Percentiles rank a stretch among this genome's conserved stretches.
Conservation (phyloP, 2,329 filamentous ascomycete genomes). For the Trichoderma hamatum region DNA sequence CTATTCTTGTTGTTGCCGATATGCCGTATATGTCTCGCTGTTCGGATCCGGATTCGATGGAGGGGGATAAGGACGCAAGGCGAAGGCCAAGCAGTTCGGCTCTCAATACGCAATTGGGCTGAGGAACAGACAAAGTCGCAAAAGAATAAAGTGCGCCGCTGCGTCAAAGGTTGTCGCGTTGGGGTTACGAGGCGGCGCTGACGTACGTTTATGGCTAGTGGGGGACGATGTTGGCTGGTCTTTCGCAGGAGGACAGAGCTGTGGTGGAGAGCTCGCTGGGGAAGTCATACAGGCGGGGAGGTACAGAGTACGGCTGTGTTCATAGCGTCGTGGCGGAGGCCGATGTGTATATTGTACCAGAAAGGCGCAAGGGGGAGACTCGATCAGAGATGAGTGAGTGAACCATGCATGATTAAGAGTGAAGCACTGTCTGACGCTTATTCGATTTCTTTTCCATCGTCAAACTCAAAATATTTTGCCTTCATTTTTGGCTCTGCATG, state of each 20-base stretch:
- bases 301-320: background rate
- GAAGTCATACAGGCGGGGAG: background rate
- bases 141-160: conserved; percentile 14
- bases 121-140: background rate
- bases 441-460: background rate
- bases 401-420: background rate
- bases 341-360: background rate
- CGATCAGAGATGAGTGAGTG: background rate
- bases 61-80: background rate
- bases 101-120: conserved; percentile 15
- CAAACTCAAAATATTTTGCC: background rate
- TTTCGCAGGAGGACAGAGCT: conserved; percentile 13
- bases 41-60: conserved; percentile 3
- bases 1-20: background rate
- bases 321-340: background rate
- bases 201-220: conserved; percentile 36
- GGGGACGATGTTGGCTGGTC: conserved; percentile 13
- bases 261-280: conserved; percentile 25
- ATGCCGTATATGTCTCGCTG: conserved; percentile 12
- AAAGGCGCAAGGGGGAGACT: too few species aligned
- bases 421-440: too few species aligned
- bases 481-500: background rate
- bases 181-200: conserved; percentile 35
- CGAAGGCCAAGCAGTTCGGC: conserved; percentile 1
- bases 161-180: conserved; percentile 16